phyloP scores from a whole-genome alignment of 2,329 filamentous ascomycete species.

The Fusarium caatingaense region DNA sequence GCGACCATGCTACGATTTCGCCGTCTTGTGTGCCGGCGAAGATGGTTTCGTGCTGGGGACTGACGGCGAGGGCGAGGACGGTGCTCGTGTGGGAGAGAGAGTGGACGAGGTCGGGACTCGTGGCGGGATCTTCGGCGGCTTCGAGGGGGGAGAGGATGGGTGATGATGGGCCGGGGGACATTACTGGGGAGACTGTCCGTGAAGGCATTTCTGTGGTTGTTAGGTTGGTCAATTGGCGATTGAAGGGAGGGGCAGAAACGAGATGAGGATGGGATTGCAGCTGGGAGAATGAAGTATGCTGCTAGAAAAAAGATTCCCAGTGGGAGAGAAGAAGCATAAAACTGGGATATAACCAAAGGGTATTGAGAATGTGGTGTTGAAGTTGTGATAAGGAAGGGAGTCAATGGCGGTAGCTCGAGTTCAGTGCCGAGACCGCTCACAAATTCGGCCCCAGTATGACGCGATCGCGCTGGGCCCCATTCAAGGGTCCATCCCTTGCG shows the following conservation, averaged over 20 bases:
- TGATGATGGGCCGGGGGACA: constrained; percentile 40
- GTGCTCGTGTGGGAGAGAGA: constrained; percentile 81
- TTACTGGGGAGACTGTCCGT: constrained; percentile 37
- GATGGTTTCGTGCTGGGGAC: constrained; percentile 79
- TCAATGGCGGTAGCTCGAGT: constrained; percentile 24
- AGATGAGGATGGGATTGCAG: not conserved
- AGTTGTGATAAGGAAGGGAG: constrained; percentile 16
- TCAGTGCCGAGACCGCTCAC: constrained; percentile 36
- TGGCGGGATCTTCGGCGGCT: constrained; percentile 39
- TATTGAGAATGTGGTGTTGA: constrained; percentile 1
- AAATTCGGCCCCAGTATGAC: constrained; percentile 32
- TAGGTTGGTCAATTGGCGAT: not conserved
- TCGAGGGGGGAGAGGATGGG: constrained; percentile 44
- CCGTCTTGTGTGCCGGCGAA: constrained; percentile 95
- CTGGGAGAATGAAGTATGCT: not conserved
- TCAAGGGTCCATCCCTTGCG: constrained; percentile 14
- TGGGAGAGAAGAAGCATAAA: not conserved
- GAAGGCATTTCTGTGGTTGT: constrained; percentile 37
- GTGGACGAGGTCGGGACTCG: constrained; percentile 74
- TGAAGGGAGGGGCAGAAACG: constrained; percentile 16
- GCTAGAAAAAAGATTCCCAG: rapidly evolving
- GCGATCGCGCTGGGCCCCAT: constrained; percentile 33
- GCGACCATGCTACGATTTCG: constrained; percentile 91
- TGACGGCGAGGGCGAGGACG: constrained; percentile 85
- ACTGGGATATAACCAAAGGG: not conserved